Conservation (phyloP, 805 yeast genomes). For the Brettanomyces anomalus region DNA sequence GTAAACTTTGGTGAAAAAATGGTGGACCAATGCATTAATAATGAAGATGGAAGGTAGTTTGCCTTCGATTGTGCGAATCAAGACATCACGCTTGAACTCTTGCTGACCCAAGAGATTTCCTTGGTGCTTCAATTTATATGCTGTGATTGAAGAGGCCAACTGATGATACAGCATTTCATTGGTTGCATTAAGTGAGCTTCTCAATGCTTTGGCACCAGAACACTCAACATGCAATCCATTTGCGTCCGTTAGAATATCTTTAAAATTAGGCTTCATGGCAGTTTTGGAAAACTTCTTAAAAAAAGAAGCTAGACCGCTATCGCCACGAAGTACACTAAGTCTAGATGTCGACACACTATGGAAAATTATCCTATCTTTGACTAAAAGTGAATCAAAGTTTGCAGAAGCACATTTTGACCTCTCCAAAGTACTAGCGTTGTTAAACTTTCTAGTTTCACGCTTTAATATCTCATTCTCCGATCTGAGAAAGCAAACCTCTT, state of each 20-base stretch:
- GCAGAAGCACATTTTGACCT: constrained; percentile 15
- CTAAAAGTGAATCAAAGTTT: constrained; percentile 16
- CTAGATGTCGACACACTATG: constrained; percentile 45
- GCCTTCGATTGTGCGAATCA: constrained; percentile 21
- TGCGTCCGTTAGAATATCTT: not conserved
- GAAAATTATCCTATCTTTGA: constrained; percentile 14
- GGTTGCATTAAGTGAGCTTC: not conserved
- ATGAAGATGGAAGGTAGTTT: constrained; percentile 33
- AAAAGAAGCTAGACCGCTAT: constrained; percentile 4
- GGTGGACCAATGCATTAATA: constrained; percentile 32
- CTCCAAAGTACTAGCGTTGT: not conserved
- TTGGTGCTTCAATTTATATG: not conserved
- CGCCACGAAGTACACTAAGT: constrained; percentile 46
- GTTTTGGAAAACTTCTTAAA: constrained; percentile 1
- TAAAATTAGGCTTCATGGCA: constrained; percentile 1
- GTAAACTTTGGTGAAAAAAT: constrained; percentile 39
- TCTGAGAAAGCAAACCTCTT: not conserved
- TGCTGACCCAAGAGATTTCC: not conserved
- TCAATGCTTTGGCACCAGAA: not conserved
- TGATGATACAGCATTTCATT: not conserved
- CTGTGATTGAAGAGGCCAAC: not conserved
- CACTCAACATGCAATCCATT: not conserved
- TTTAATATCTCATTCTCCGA: not conserved
- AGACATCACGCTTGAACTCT: not conserved
- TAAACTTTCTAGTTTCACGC: not conserved